These are phyloP conservation scores for Linum tenue DNA, from an alignment of 345 rosid genomes.

Conservation along the genomic window DNA sequence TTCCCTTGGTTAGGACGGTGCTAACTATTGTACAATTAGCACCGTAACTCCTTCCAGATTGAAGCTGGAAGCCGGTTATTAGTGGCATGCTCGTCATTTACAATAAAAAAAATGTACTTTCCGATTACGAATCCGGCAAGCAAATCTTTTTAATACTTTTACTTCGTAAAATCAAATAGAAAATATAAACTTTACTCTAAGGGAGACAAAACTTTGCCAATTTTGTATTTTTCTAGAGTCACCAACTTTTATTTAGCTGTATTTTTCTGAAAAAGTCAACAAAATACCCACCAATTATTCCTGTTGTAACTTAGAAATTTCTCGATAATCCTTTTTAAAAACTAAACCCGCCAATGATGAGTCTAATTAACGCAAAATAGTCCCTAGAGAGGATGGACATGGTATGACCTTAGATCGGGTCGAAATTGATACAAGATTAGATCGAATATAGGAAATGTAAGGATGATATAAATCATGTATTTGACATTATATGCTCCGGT, in stretches of 20 bases:
- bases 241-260: conserved; percentile 5
- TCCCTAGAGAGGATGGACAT: too few species aligned
- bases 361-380: too few species aligned
- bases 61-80: too few species aligned
- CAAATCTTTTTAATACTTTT: conserved; percentile 26
- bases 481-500: too few species aligned
- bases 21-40: too few species aligned
- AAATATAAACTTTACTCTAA: too few species aligned
- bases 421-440: neutral
- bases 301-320: too few species aligned
- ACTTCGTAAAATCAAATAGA: conserved; percentile 1
- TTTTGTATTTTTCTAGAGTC: conserved; percentile 12
- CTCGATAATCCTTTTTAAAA: too few species aligned
- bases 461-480: too few species aligned
- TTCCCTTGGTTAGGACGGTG: too few species aligned
- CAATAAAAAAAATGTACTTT: conserved; percentile 10
- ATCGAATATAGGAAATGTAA: too few species aligned
- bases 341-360: neutral
- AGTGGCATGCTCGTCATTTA: neutral
- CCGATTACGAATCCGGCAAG: conserved; percentile 39
- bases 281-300: neutral
- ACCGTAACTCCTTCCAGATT: too few species aligned
- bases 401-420: neutral
- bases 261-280: conserved; percentile 20
- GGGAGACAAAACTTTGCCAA: neutral